These are phyloP conservation scores for Coemansia sp. DNA, from an alignment of 192 early-diverging fungal genomes.

Conservation along the genomic window DNA sequence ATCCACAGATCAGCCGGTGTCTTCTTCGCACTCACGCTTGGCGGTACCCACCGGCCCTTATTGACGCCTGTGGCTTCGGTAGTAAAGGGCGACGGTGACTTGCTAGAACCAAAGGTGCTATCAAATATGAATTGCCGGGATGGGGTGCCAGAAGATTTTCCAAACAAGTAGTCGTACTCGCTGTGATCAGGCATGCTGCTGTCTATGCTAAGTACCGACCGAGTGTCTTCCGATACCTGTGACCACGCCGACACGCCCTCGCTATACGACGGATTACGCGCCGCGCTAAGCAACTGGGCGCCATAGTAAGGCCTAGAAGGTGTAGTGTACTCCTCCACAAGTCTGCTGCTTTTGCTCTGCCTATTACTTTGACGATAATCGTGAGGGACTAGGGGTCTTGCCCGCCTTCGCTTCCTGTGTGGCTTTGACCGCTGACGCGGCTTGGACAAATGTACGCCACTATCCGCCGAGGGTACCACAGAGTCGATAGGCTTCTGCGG, in stretches of 20 bases:
- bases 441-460: not conserved
- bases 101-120: slow-evolving; percentile 11
- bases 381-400: not conserved
- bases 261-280: not conserved
- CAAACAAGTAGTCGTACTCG: slow-evolving; percentile 11
- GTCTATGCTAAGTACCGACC: slow-evolving; percentile 42
- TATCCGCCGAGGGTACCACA: not conserved
- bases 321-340: slow-evolving; percentile 43
- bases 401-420: slow-evolving; percentile 5
- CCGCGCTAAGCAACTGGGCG: not conserved
- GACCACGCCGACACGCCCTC: slow-evolving; percentile 10
- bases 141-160: not conserved
- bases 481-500: not conserved
- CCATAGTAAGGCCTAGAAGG: slow-evolving; percentile 2
- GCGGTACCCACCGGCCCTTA: not conserved
- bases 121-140: slow-evolving; percentile 1
- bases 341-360: slow-evolving; percentile 21
- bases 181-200: slow-evolving; percentile 20
- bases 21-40: not conserved
- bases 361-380: not conserved
- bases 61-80: not conserved
- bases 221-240: slow-evolving; percentile 16
- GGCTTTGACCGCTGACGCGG: slow-evolving; percentile 7
- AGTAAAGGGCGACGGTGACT: slow-evolving; percentile 3
- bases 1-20: slow-evolving; percentile 34